phyloP scores from a whole-genome alignment of 306 rosid genomes.

The Malus sieversii region DNA sequence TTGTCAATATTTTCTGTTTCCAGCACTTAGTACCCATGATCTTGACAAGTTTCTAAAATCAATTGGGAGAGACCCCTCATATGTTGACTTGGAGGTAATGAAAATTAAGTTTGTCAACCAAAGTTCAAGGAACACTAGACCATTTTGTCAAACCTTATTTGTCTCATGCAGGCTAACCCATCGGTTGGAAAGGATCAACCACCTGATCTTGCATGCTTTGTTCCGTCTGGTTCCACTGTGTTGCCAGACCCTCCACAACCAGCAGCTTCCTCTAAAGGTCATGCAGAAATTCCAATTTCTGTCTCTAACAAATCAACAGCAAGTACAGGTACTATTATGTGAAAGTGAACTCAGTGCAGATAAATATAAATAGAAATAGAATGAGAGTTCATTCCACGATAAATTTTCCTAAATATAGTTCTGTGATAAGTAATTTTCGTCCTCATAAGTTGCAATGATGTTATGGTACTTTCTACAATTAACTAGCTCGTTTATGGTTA shows the following conservation, averaged over 20 bases:
- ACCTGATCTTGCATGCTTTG: constrained; percentile 85
- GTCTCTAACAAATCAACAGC: constrained; percentile 22
- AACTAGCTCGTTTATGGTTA: background rate
- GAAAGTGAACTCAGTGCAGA: constrained; percentile 4
- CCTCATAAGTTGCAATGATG: background rate
- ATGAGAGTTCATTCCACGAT: background rate
- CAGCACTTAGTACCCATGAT: constrained; percentile 58
- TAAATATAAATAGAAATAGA: background rate
- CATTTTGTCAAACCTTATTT: constrained; percentile 5
- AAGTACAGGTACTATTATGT: constrained; percentile 36
- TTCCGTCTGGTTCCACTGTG: constrained; percentile 46
- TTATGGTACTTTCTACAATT: background rate
- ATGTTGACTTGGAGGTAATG: constrained; percentile 90
- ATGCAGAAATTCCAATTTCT: constrained; percentile 29
- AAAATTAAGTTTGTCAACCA: background rate
- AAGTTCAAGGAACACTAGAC: background rate
- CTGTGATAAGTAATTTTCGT: background rate
- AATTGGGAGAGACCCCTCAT: constrained; percentile 67
- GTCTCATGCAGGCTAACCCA: constrained; percentile 69
- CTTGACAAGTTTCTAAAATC: constrained; percentile 77
- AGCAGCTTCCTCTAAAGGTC: constrained; percentile 36
- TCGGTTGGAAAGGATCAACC: constrained; percentile 86
- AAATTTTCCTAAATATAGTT: background rate
- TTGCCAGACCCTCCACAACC: constrained; percentile 50
- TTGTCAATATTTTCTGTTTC: constrained; percentile 9